Conservation (phyloP, 2,329 filamentous ascomycete genomes). For the Fonsecaea erecta region DNA sequence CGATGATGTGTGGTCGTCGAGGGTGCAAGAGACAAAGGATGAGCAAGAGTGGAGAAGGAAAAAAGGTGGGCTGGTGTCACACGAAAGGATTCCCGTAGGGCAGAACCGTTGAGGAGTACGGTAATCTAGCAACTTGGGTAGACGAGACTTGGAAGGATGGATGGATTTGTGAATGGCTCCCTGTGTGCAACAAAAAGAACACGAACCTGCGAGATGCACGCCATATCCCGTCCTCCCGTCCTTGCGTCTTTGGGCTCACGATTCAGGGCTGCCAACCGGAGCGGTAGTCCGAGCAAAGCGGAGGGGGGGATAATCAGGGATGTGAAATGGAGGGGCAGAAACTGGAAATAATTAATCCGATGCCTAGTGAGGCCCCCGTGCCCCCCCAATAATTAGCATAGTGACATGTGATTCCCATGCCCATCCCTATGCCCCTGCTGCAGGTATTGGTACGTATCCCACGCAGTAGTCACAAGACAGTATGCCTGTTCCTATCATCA, state of each 20-base stretch:
- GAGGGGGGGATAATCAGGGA: neutral
- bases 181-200: neutral
- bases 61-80: slow-evolving; percentile 9
- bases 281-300: neutral
- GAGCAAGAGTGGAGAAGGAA: slow-evolving; percentile 2
- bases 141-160: neutral
- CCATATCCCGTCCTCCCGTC: slow-evolving; percentile 2
- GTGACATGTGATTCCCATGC: neutral
- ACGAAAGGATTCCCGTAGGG: neutral
- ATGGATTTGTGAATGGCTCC: neutral
- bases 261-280: slow-evolving; percentile 3
- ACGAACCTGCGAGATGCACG: neutral
- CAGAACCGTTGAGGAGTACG: neutral
- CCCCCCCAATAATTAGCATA: neutral
- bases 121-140: neutral
- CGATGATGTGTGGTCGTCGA: neutral
- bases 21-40: neutral
- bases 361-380: neutral
- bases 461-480: slow-evolving; percentile 14
- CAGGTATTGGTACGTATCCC: neutral
- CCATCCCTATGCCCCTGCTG: neutral
- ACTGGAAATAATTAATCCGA: neutral
- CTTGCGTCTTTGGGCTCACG: neutral
- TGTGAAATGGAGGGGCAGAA: neutral
- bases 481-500: slow-evolving; percentile 13